Evolutionary conservation across 2,329 filamentous ascomycete species (phyloP).

Genomic region (Aureobasidium pullulans): DNA sequence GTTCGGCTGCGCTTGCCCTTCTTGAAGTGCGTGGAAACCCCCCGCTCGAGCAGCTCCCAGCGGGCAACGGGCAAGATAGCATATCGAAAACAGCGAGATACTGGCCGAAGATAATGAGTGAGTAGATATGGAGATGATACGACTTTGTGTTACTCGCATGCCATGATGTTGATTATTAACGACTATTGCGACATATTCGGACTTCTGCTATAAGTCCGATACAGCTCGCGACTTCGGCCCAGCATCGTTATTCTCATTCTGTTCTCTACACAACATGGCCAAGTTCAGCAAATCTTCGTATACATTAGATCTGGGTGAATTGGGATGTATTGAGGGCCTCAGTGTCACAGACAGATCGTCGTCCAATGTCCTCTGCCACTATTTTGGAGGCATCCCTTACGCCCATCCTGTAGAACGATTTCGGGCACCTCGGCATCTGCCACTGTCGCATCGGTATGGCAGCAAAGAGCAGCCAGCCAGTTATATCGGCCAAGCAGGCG

Average conservation of each 20-base stretch:
- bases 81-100: neutral
- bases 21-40: neutral
- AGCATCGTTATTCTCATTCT: neutral
- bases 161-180: no score
- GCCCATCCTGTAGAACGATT: conserved; percentile 46
- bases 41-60: neutral
- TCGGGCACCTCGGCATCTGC: conserved; percentile 41
- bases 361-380: conserved; percentile 35
- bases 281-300: conserved; percentile 23
- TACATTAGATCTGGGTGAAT: conserved; percentile 31
- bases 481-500: conserved; percentile 34
- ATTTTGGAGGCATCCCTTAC: conserved; percentile 50
- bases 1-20: neutral
- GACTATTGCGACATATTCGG: no score
- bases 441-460: conserved; percentile 45
- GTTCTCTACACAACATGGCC: neutral
- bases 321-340: conserved; percentile 44
- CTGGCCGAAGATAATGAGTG: neutral
- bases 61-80: neutral
- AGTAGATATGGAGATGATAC: no score
- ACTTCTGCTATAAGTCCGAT: no score
- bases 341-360: conserved; percentile 32
- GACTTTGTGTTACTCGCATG: no score
- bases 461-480: conserved; percentile 39
- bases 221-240: no score